Evolutionary conservation across 2,329 filamentous ascomycete species (phyloP), one percentile per base, ranked within the genome.

Genomic region (Remersonia thermophila): DNA sequence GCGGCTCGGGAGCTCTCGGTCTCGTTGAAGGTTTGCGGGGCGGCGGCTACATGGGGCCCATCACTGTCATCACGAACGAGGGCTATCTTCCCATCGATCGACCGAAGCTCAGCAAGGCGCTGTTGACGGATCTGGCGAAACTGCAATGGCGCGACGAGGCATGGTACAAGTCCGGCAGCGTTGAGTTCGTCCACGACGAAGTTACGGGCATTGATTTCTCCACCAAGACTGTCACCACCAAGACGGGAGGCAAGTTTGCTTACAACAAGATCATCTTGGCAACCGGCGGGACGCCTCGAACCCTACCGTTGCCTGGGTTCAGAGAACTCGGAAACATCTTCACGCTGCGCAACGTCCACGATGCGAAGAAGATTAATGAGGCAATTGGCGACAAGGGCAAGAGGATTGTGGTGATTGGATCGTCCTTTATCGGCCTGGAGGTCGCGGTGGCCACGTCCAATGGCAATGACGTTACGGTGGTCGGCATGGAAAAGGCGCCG

Each of bases 391-490:
- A 83, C 32, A 80, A 83, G 53, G 77, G 76, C 40, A 95, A 94
- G 69, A 95, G 94, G 59, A 77, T 98, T 47, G 85, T 94, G 32
- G 69, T 98, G 11, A 69, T 98, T 36, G 91, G 91, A 28, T 89
- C 82, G 40, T 93, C 85, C 1, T 98, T 98, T 59, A 98, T 98
- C 53, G 91, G 91, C 28, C 93, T 98, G 83, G 91, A 98, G 59
- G 74, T 93, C n/a, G 89, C 83, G 42, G 91, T 87, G 45, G 80
- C 93, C 0, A 78, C 81, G 0, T 62, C 72, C 30, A 81, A 80
- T 49, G 80, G 81, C 50, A 93, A 98, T 56, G 63, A 78, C 7
- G 86, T 98, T 12, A 81, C 81, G 7, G 76, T 96, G 28, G 67
- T 98, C 15, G 91, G 91, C 27, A 89, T 87, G 81, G 86, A 94